Base-by-base conservation (phyloP, 768 basidiomycete species). In the Collybiopsis confluens region DNA sequence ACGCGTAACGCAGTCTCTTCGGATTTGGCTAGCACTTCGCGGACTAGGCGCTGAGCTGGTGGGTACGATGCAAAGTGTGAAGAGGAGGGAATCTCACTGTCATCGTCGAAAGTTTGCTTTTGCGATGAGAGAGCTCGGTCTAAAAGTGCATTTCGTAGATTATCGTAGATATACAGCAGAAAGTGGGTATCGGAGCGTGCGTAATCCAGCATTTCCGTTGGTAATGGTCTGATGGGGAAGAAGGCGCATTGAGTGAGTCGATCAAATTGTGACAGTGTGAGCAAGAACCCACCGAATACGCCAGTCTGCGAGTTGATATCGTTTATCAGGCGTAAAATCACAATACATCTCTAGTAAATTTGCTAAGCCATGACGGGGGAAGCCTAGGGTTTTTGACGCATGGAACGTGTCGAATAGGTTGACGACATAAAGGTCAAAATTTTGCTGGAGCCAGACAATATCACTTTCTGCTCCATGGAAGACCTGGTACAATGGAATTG, bases 341-440 rank as follows among this genome's bases (percentile, higher is more conserved):
- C 92, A 95, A 63, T 92, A 98, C 75, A 88, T 86, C 60, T 87
- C 83, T 7, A 98, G 79, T 11, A 98, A 76, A 40, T 84, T 80
- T 0, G 91, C 90, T 13, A 99, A 82, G 1, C 88, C 88, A 62
- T 94, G 90, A 30, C 85, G 79, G 0, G 89, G 86, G 61, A 92
- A 89, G 11, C 89, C 85, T 46, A 98, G 74, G 1, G 90, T 71
- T 62, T 88, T 90, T 0, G 95, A 93, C 1, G 95, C 96, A 60
- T 98, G 93, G 66, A 83, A 98, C 0, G 97, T 98, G 64, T 99
- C 96, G 65, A 99, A 98, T n/a, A 98, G 70, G 54, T 92, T 91
- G 56, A 99, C 94, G 49, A 98, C 76, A 68, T 92, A 98, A 7
- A 98, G 64, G 55, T 90, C 90, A 65, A 98, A 95, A 65, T 98